Percentiles rank a stretch among this genome's conserved stretches.
These are phyloP conservation scores for Cardamine occulta DNA, from an alignment of 345 rosid genomes.

Conservation along the genomic window DNA sequence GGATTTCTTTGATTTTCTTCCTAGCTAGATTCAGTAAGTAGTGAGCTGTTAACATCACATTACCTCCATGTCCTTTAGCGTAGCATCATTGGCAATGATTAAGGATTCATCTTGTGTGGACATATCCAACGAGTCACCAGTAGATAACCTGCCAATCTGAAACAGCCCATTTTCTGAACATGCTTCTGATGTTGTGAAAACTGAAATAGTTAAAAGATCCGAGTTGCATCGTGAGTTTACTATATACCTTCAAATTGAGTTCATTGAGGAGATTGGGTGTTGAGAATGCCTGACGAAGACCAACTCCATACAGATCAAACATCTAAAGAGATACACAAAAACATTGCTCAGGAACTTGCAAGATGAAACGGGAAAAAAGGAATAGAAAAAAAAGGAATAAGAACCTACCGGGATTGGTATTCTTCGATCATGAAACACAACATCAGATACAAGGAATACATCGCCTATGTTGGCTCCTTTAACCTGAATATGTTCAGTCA, in stretches of 20 bases:
- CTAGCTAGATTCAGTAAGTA: slow-evolving; percentile 13
- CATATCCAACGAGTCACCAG: slow-evolving; percentile 95
- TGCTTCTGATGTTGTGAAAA: neutral
- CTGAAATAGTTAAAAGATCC: neutral
- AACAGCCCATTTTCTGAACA: neutral
- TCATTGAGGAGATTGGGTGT: slow-evolving; percentile 71
- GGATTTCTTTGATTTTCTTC: neutral
- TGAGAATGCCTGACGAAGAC: slow-evolving; percentile 62
- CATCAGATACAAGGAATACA: slow-evolving; percentile 73
- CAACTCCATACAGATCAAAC: slow-evolving; percentile 88
- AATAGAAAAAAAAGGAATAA: neutral
- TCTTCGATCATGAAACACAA: slow-evolving; percentile 92
- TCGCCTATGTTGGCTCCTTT: slow-evolving; percentile 83
- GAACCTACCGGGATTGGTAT: slow-evolving; percentile 84
- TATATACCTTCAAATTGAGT: slow-evolving; percentile 71
- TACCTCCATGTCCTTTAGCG: slow-evolving; percentile 98
- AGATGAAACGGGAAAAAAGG: neutral
- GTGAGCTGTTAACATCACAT: slow-evolving; percentile 13
- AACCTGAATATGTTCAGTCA: slow-evolving; percentile 51
- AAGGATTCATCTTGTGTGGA: slow-evolving; percentile 70
- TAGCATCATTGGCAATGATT: slow-evolving; percentile 78
- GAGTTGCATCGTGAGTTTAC: neutral
- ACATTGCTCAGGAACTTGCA: slow-evolving; percentile 18
- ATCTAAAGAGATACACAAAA: slow-evolving; percentile 58
- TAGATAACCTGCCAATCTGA: slow-evolving; percentile 85